phyloP scores from a whole-genome alignment of 805 yeast genomes.

The Metschnikowia colocasiae region DNA sequence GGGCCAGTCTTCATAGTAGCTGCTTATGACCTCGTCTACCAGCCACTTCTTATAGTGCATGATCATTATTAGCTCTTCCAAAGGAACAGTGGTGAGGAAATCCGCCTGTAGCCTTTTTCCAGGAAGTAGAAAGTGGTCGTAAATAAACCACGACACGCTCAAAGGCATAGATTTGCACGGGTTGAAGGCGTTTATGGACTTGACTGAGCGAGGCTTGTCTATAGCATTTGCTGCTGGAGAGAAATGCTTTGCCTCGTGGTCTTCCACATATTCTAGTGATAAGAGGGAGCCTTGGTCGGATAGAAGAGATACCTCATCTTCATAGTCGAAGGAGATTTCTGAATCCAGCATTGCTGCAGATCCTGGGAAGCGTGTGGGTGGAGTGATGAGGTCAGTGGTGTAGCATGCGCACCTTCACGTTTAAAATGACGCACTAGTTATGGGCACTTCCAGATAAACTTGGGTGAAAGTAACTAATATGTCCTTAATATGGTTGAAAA shows the following conservation, averaged over 20 bases:
- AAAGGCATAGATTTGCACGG: constrained; percentile 9
- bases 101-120: constrained; percentile 20
- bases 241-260: not conserved
- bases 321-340: constrained; percentile 21
- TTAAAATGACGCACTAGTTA: not conserved
- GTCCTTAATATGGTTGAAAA: too few species aligned
- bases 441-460: not conserved
- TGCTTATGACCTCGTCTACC: constrained; percentile 35
- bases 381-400: not conserved
- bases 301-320: constrained; percentile 17
- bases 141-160: constrained; percentile 21
- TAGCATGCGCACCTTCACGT: not conserved
- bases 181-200: constrained; percentile 12
- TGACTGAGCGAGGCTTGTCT: constrained; percentile 4
- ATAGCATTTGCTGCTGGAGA: not conserved
- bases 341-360: constrained; percentile 12
- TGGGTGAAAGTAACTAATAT: too few species aligned
- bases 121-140: constrained; percentile 22
- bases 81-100: constrained; percentile 26
- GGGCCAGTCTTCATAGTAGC: constrained; percentile 30
- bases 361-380: not conserved
- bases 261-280: not conserved
- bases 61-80: constrained; percentile 33
- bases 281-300: not conserved
- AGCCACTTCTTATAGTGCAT: constrained; percentile 40